Evolutionary conservation across 2,329 filamentous ascomycete species (phyloP), one percentile per base, ranked within the genome.

Genomic region (Huntiella decipiens): DNA sequence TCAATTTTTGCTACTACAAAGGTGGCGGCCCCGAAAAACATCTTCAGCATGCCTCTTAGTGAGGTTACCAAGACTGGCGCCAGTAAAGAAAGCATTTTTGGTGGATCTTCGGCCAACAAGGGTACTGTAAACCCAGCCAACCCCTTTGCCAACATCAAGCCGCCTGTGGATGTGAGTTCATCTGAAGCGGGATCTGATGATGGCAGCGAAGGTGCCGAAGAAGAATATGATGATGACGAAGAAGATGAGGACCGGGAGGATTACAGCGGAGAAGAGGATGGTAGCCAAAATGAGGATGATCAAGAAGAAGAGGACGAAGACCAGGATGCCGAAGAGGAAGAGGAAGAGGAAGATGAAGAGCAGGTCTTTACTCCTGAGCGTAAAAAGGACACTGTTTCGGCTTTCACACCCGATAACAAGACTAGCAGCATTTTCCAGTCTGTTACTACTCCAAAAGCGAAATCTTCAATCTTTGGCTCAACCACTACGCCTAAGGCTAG

Each of bases 321-420:
- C 15, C n/a, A 28, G 22, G 22, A 47, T 3, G 35, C 35, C 7
- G 41, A 47, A 8, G 45, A 32, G 13, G 45, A 47, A 31, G 45
- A 47, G 2, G 22, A 28, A 10, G 17, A 17, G 15, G 2, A 15
- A 15, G 22, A 22, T 6, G 22, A 28, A 28, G 22, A 28, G 8
- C 6, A 10, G 44, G 62, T 62, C n/a, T 63, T 61, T 11, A 44
- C 44, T 11, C 48, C 44, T 6, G 44, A 36, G 5, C 16, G 16
- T 3, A 50, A 50, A 37, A 38, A 34, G n/a, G 44, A 50, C 13
- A 35, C 28, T 7, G 8, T 28, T 28, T 28, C 22, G 22, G 22
- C 22, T 28, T 28, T 28, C 7, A 28, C 22, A 28, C 22, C 22
- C 3, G 22, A 28, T 8, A 28, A 17, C 15, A 37, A 34, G 28